These are phyloP conservation scores for Neofusicoccum parvum DNA, from an alignment of 2,329 filamentous ascomycete genomes.

Conservation along the genomic window DNA sequence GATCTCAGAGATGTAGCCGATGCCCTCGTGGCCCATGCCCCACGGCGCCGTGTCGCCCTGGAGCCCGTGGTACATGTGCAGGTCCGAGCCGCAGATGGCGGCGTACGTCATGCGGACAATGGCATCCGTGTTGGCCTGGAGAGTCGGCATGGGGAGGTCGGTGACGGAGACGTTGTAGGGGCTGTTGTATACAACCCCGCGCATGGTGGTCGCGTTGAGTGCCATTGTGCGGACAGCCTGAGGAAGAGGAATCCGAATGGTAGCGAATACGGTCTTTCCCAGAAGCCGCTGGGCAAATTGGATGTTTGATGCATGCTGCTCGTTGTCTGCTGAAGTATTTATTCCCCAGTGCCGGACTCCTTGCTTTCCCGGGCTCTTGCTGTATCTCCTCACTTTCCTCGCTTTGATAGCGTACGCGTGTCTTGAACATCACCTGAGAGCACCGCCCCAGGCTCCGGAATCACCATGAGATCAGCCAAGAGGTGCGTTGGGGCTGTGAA, in stretches of 20 bases:
- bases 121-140: constrained; percentile 33
- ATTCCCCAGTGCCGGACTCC: background rate
- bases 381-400: background rate
- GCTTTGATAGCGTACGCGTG: background rate
- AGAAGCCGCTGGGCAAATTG: background rate
- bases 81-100: constrained; percentile 41
- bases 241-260: no score
- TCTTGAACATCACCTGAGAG: no score
- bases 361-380: background rate
- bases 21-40: constrained; percentile 23
- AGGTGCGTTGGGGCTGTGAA: no score
- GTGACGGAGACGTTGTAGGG: no score
- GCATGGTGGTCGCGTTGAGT: background rate
- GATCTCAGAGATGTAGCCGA: constrained; percentile 21
- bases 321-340: background rate
- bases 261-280: background rate
- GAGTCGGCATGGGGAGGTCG: constrained; percentile 4
- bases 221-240: background rate
- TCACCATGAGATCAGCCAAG: no score
- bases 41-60: constrained; percentile 23
- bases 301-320: background rate
- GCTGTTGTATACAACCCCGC: background rate
- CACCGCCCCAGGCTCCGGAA: no score
- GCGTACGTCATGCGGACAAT: constrained; percentile 39
- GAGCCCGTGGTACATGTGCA: constrained; percentile 34